Evolutionary conservation across 2,329 filamentous ascomycete species (phyloP), one percentile per base, ranked within the genome.

Genomic region (Furcasterigmium furcatum): DNA sequence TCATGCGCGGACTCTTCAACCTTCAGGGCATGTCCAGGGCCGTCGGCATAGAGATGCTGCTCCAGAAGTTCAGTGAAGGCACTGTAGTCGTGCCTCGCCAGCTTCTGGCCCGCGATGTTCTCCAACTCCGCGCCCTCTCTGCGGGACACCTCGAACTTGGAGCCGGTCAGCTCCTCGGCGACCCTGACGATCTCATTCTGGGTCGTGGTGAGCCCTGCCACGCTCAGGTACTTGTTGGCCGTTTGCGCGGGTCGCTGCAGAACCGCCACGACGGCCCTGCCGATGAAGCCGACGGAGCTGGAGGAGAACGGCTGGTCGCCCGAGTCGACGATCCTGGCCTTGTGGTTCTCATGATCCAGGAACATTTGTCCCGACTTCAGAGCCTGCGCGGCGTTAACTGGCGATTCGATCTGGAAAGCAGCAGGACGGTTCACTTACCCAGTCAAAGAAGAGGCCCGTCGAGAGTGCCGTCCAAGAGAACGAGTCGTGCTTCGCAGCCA

Each of bases 401-500:
- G 19, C 16, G 7, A 18, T 36, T 8, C 12, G 30, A 8, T 29
- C 8, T 29, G 8, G 7, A 7, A 3, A 6, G 30, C 13, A 14
- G 4, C 8, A 13, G 25, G 30, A 10, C 14, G 20, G 12, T 18
- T 8, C 0, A 54, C 63, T 21, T 57, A 74, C 71, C 77, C 74
- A 80, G 55, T 86, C 82, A 56, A 86, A 82, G 60, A 86, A 80
- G 3, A 76, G 64, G 0, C 81, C 79, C 9, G 67, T 76, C 4
- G 80, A 72, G 13, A 87, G 58, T 3, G 68, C 76, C 2, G 79
- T 84, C 82, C 82, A 87, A 24, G 67, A 73, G 50, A 86, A 74
- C 38, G 43, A 49, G 13, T 46, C 45, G 24, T 53, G 44, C 46
- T 52, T 48, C 32, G 48, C 24, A 3, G 51, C 44, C 5, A 52